Percentiles rank a stretch among this genome's conserved stretches.
phyloP scores from a whole-genome alignment of 257 asterid genomes.

The Salvia splendens region DNA sequence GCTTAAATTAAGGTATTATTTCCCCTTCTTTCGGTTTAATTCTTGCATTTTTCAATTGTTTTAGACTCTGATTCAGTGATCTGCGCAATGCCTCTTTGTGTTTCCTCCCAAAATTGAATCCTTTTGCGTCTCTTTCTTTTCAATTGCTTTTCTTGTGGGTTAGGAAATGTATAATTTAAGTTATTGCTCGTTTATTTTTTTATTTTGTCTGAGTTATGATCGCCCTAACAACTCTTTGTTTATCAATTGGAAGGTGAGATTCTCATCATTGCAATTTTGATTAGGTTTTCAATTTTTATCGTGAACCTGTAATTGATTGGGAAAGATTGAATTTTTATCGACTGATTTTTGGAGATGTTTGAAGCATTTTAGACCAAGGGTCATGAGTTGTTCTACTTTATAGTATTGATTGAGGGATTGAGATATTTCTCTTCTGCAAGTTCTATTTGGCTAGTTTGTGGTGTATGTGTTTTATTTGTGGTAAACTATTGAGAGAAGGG shows the following conservation, averaged over 20 bases:
- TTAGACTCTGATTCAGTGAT: constrained; percentile 31
- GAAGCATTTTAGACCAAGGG: not conserved
- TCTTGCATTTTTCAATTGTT: not conserved
- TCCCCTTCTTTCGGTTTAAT: constrained; percentile 25
- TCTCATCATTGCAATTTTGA: not conserved
- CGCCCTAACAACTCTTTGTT: constrained; percentile 3
- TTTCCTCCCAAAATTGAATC: constrained; percentile 31
- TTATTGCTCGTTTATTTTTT: constrained; percentile 17
- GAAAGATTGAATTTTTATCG: not conserved
- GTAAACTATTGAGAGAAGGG: too few relatives aligned
- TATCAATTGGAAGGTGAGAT: constrained; percentile 20
- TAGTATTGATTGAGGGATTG: constrained; percentile 9
- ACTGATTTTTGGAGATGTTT: not conserved
- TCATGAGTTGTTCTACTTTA: not conserved
- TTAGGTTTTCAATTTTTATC: constrained; percentile 5
- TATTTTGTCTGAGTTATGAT: constrained; percentile 12
- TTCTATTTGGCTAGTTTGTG: not conserved
- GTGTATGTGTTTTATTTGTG: not conserved
- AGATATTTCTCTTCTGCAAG: not conserved
- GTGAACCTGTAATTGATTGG: not conserved
- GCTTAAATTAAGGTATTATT: constrained; percentile 37
- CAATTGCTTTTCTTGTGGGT: constrained; percentile 35
- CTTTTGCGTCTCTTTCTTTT: constrained; percentile 25
- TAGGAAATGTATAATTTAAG: constrained; percentile 18
- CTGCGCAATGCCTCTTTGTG: constrained; percentile 11